phyloP scores from a whole-genome alignment of 2,329 filamentous ascomycete genomes.

The Teratosphaeria gauchensis region DNA sequence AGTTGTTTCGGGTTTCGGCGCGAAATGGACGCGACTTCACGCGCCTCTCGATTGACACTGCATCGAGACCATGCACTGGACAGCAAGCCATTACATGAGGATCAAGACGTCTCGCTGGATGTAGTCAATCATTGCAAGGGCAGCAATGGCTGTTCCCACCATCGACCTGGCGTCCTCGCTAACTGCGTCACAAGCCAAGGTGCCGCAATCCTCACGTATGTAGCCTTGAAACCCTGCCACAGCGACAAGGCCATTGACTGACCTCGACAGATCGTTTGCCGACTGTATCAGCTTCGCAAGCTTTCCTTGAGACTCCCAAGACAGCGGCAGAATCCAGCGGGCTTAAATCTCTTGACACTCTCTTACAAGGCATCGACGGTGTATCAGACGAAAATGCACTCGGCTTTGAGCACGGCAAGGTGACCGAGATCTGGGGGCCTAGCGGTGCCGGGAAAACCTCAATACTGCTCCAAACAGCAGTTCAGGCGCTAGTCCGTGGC shows the following conservation, averaged over 20 bases:
- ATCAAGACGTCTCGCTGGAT: not conserved
- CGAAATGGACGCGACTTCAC: not conserved
- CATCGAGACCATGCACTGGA: not conserved
- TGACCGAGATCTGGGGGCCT: conserved; percentile 82
- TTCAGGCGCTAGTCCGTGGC: not conserved
- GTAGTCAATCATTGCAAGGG: not conserved
- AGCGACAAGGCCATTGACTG: not conserved
- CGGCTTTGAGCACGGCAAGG: conserved; percentile 57
- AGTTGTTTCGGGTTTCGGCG: not conserved
- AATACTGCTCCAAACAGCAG: conserved; percentile 45
- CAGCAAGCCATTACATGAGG: not conserved
- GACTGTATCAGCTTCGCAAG: conserved; percentile 66
- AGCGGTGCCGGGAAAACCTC: conserved; percentile 78
- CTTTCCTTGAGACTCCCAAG: conserved; percentile 47
- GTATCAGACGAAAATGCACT: conserved; percentile 19
- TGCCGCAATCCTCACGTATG: conserved; percentile 30
- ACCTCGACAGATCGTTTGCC: conserved; percentile 56
- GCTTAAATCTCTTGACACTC: conserved; percentile 37
- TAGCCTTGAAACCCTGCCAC: not conserved
- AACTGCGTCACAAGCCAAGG: conserved; percentile 10
- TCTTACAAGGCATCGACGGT: conserved; percentile 21
- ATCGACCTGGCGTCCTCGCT: conserved; percentile 5
- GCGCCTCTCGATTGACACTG: too few species aligned
- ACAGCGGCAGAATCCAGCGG: conserved; percentile 40
- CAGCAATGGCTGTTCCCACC: conserved; percentile 10